Conservation (phyloP, 1,139 yeast species). For the Blastobotrys serpentis region DNA sequence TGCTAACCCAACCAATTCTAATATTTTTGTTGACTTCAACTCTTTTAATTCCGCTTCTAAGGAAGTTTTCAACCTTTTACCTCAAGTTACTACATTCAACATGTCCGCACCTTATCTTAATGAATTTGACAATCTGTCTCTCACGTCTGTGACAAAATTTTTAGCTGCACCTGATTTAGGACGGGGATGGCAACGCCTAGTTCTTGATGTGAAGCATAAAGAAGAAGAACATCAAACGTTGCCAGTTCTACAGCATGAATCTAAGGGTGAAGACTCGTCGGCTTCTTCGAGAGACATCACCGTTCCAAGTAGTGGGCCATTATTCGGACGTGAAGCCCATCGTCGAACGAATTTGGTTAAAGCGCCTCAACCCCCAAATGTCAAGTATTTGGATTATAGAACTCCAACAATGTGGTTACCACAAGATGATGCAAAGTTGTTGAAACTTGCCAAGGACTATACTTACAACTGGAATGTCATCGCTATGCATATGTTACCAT, state of each 20-base stretch:
- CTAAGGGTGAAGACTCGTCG: constrained; percentile 10
- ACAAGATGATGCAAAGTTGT: constrained; percentile 79
- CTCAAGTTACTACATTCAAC: constrained; percentile 28
- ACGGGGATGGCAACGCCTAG: constrained; percentile 36
- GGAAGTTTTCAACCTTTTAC: constrained; percentile 31
- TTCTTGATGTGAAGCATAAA: constrained; percentile 28
- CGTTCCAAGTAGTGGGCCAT: constrained; percentile 17
- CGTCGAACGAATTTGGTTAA: constrained; percentile 30
- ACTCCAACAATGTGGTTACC: constrained; percentile 97
- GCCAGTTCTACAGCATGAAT: not conserved
- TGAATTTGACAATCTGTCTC: constrained; percentile 34
- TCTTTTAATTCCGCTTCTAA: constrained; percentile 48
- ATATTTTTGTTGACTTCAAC: constrained; percentile 51
- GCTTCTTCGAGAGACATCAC: not conserved
- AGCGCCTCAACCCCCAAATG: constrained; percentile 86
- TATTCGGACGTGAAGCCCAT: constrained; percentile 23
- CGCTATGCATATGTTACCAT: constrained; percentile 70
- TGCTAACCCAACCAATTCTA: constrained; percentile 46
- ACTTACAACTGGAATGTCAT: constrained; percentile 93
- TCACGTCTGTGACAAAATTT: constrained; percentile 37
- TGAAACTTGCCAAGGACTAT: constrained; percentile 80
- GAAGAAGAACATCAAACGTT: constrained; percentile 9
- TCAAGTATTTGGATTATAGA: constrained; percentile 72
- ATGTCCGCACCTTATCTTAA: constrained; percentile 32
- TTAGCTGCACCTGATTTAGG: constrained; percentile 35